These are phyloP conservation scores for Floccularia luteovirens DNA, from an alignment of 768 basidiomycete genomes.

Conservation along the genomic window DNA sequence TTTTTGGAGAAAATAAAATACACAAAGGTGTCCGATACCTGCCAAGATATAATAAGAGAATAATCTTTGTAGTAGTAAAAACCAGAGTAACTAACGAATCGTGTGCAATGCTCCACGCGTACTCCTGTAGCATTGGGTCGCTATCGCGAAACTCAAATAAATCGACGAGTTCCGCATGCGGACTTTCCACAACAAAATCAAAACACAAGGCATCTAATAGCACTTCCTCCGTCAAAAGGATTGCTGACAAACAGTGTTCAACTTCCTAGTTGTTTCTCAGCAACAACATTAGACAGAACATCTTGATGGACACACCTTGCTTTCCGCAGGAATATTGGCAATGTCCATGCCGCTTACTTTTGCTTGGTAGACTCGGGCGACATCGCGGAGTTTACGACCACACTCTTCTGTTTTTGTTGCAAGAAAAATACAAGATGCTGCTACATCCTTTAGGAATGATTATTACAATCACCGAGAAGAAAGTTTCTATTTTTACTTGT, in stretches of 20 bases:
- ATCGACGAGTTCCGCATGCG: conserved; percentile 70
- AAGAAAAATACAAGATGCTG: conserved; percentile 80
- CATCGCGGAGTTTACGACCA: conserved; percentile 79
- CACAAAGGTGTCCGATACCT: conserved; percentile 81
- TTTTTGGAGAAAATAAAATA: conserved; percentile 56
- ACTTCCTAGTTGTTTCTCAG: conserved; percentile 48
- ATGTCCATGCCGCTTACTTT: conserved; percentile 56
- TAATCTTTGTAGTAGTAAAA: conserved; percentile 5
- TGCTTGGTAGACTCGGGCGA: conserved; percentile 66
- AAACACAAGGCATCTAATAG: conserved; percentile 81
- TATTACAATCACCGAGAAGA: not conserved
- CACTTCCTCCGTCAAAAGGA: conserved; percentile 70
- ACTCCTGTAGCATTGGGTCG: conserved; percentile 51
- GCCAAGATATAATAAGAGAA: conserved; percentile 7
- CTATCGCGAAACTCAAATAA: conserved; percentile 53
- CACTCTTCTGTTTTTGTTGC: conserved; percentile 93
- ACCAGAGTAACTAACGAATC: conserved; percentile 57
- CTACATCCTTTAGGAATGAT: conserved; percentile 52
- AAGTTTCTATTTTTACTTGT: conserved; percentile 43
- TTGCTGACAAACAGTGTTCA: conserved; percentile 59
- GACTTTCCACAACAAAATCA: conserved; percentile 73
- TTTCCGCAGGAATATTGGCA: conserved; percentile 49
- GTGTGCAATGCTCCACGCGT: conserved; percentile 81
- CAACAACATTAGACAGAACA: not conserved
- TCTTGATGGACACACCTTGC: conserved; percentile 40